phyloP scores from a whole-genome alignment of 495 filamentous ascomycete genomes.

The Daldinia vernicosa region DNA sequence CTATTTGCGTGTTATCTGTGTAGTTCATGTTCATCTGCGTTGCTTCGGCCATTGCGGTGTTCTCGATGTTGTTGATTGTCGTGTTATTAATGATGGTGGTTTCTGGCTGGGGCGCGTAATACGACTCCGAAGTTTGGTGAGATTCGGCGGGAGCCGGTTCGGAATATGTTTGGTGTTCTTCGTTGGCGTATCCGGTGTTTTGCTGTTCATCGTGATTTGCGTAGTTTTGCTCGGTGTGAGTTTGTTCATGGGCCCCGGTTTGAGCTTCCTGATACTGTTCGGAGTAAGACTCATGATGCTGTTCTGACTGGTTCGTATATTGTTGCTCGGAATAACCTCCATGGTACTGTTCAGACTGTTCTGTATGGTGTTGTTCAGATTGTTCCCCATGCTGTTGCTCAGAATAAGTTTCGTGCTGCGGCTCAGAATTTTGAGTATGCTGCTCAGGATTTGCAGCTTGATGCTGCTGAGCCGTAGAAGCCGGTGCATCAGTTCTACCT shows the following conservation, averaged over 20 bases:
- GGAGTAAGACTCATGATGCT: constrained; percentile 8
- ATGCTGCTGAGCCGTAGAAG: constrained; percentile 22
- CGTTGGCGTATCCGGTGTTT: constrained; percentile 11
- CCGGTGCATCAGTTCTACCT: background rate
- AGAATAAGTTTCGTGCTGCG: constrained; percentile 17
- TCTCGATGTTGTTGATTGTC: constrained; percentile 29
- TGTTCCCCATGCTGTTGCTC: constrained; percentile 14
- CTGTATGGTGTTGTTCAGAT: constrained; percentile 5
- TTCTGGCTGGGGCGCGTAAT: constrained; percentile 16
- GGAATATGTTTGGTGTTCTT: constrained; percentile 10
- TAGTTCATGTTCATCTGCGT: constrained; percentile 15
- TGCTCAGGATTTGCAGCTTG: constrained; percentile 14
- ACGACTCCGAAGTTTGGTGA: constrained; percentile 12
- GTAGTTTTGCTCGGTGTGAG: constrained; percentile 16
- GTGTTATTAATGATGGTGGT: constrained; percentile 32
- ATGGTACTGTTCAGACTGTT: constrained; percentile 18
- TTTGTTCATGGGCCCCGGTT: background rate
- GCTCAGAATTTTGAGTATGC: constrained; percentile 16
- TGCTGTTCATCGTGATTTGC: constrained; percentile 8
- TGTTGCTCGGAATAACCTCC: constrained; percentile 10
- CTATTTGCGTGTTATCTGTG: constrained; percentile 9
- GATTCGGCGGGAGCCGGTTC: constrained; percentile 14
- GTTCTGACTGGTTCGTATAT: constrained; percentile 8
- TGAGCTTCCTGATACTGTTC: constrained; percentile 10
- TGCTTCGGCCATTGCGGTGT: constrained; percentile 11